Base-by-base conservation (phyloP, 163 green algal species). In the Chlamydomonas reinhardtii region DNA sequence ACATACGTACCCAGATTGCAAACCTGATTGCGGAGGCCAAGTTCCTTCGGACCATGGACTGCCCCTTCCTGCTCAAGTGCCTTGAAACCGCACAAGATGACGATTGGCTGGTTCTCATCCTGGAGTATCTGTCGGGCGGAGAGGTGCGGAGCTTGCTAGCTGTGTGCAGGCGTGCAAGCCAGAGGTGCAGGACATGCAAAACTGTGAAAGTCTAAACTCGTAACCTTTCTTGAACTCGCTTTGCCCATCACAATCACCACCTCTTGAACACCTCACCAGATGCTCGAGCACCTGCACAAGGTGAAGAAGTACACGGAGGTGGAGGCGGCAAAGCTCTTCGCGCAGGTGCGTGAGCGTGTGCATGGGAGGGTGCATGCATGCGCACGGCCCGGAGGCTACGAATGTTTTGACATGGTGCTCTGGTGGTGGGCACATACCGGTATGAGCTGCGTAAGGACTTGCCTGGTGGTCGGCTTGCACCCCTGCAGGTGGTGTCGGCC, bases 201-300 rank as follows among this genome's bases (percentile, higher is more conserved):
- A n/a, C n/a, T n/a, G n/a, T n/a, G n/a, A n/a, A n/a, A n/a, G n/a
- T n/a, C n/a, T n/a, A n/a, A n/a, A n/a, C n/a, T n/a, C n/a, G n/a
- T n/a, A n/a, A 48, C 39, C 39, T 48, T 48, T 48, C 39, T 14
- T 48, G 39, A 48, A n/a, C n/a, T n/a, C n/a, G n/a, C n/a, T n/a
- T n/a, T n/a, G n/a, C n/a, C n/a, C n/a, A n/a, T n/a, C n/a, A n/a
- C n/a, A n/a, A n/a, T n/a, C n/a, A n/a, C n/a, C n/a, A n/a, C n/a
- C n/a, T n/a, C n/a, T 2, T 56, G 48, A 19, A 22, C 14, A 56
- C n/a, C n/a, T n/a, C 48, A 12, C 27, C 39, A 84, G 76, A 74
- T 84, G 35, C 34, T 84, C 48, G 77, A 76, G 20, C 77, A 84
- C 48, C 54, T 84, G 17, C 77, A 84, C 66, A 84, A 84, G 77